phyloP scores from a whole-genome alignment of 2,329 filamentous ascomycete genomes.

The Drechslerella dactyloides region DNA sequence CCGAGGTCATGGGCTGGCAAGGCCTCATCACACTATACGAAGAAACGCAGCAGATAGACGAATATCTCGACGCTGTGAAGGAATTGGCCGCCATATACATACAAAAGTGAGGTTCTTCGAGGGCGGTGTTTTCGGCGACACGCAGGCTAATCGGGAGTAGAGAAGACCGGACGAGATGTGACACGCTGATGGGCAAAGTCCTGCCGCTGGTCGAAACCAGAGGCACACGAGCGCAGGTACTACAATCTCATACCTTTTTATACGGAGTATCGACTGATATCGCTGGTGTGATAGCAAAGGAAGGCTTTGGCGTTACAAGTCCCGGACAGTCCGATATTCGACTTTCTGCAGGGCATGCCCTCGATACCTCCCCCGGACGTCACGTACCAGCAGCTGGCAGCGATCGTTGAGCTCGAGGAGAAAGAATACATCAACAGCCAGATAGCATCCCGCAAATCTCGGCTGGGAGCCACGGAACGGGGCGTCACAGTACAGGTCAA shows the following conservation, averaged over 20 bases:
- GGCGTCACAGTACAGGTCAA: conserved; percentile 88
- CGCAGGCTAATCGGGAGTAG: conserved; percentile 55
- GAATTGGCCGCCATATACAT: conserved; percentile 77
- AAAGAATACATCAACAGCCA: conserved; percentile 86
- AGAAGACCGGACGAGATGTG: conserved; percentile 66
- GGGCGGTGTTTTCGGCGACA: neutral
- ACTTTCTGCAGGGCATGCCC: conserved; percentile 76
- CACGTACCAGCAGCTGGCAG: conserved; percentile 81
- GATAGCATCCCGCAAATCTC: conserved; percentile 84
- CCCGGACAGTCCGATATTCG: conserved; percentile 80
- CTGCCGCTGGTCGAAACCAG: conserved; percentile 43
- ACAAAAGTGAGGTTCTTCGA: conserved; percentile 65
- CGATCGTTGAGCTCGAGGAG: conserved; percentile 84
- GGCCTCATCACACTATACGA: conserved; percentile 86
- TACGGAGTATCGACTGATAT: neutral
- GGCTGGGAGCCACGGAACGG: conserved; percentile 80
- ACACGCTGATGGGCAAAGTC: conserved; percentile 22
- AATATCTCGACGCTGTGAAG: conserved; percentile 76
- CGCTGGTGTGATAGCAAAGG: conserved; percentile 24
- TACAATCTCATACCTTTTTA: neutral
- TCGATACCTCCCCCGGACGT: conserved; percentile 74
- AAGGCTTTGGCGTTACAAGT: conserved; percentile 74
- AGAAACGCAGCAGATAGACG: conserved; percentile 73
- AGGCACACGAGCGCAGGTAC: conserved; percentile 44
- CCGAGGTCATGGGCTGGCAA: conserved; percentile 87